Evolutionary conservation across 257 asterid species (phyloP), one percentile per base, ranked within the genome.

Genomic region (Rehmannia glutinosa): DNA sequence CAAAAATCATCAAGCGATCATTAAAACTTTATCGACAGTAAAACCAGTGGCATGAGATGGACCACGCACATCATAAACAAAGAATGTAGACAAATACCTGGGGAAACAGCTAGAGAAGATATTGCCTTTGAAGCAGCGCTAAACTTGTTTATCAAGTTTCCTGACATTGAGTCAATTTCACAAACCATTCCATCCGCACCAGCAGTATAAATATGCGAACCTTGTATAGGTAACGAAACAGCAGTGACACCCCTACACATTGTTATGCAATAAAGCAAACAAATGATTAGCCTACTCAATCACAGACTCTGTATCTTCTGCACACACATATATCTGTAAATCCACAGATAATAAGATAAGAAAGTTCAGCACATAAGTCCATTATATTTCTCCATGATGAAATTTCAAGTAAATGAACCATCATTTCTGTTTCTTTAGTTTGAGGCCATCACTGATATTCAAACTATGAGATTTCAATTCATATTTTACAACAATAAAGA

Each of bases 181-280:
- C 96, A 86, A 76, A 91, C 86, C 87, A 87, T 81, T 42, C 99
- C 99, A 87, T 93, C 97, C 33, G 75, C 85, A 56, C 99, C 99
- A 55, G 90, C 83, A 49, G 95, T 78, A 73, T 78, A 93, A 78
- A 93, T 81, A 82, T 66, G 83, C 23, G 88, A 84, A 20, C 89
- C 89, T 33, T 75, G 70, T n/a, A 43, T 12, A 33, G 94, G 87
- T 73, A 81, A 84, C 8, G 99, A 86, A 76, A 93, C 65, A 30
- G 91, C 91, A 73, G 25, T 80, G 8, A 88, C 99, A 66, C 96
- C 97, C 82, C 97, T 90, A 86, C 75, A 78, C 57, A 71, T 68
- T 62, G 49, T 41, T 19, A 61, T 43, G 64, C 16, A 67, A 25
- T 11, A 53, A 7, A 16, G 47, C 1, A 67, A 72, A 42, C 16